Conservation (phyloP, 2,329 filamentous ascomycete species). For the Claviceps sp. region DNA sequence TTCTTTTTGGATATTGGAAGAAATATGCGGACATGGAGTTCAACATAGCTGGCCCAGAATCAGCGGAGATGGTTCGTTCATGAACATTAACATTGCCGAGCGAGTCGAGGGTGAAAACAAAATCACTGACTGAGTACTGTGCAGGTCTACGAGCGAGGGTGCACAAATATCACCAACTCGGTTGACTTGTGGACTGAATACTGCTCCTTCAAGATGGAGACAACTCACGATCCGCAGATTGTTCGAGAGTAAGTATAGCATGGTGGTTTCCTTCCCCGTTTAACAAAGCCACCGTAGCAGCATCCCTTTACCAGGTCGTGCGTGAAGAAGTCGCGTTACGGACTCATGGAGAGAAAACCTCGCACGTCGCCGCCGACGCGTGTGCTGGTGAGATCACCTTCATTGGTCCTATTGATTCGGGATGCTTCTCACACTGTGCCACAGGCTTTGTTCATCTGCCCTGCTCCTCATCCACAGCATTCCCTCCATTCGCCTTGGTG, state of each 20-base stretch:
- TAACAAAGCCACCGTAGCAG: constrained; percentile 40
- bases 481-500: constrained; percentile 18
- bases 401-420: constrained; percentile 40
- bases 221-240: constrained; percentile 82
- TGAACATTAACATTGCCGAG: background rate
- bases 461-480: constrained; percentile 24
- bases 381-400: constrained; percentile 60
- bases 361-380: constrained; percentile 24
- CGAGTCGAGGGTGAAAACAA: background rate
- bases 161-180: constrained; percentile 83
- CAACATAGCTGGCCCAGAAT: constrained; percentile 90
- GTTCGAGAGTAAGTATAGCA: constrained; percentile 96
- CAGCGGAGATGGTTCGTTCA: constrained; percentile 74
- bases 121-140: background rate
- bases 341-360: constrained; percentile 14
- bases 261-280: constrained; percentile 49
- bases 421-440: constrained; percentile 52
- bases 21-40: constrained; percentile 98
- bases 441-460: constrained; percentile 42
- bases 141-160: constrained; percentile 87
- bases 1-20: constrained; percentile 98
- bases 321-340: constrained; percentile 20
- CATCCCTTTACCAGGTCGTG: constrained; percentile 24
- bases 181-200: constrained; percentile 97
- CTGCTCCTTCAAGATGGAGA: constrained; percentile 95